phyloP scores from a whole-genome alignment of 2,329 filamentous ascomycete species.

The Xylaria sp. region DNA sequence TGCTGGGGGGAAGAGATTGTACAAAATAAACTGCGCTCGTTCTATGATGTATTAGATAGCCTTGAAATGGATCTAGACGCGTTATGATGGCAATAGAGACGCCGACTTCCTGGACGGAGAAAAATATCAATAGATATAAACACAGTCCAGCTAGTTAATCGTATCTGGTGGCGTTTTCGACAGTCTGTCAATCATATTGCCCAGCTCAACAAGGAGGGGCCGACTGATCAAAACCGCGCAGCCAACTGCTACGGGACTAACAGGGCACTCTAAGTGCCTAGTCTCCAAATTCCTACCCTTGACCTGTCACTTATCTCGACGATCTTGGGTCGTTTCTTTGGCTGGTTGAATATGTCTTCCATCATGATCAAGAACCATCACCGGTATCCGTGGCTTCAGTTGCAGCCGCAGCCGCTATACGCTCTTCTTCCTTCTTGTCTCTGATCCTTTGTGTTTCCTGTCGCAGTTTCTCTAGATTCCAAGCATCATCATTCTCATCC shows the following conservation, averaged over 20 bases:
- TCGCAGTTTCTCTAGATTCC: constrained; percentile 85
- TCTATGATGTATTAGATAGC: not conserved
- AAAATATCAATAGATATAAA: constrained; percentile 23
- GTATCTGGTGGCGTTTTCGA: constrained; percentile 29
- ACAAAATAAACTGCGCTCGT: constrained; percentile 3
- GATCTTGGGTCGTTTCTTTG: constrained; percentile 8
- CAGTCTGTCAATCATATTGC: constrained; percentile 35
- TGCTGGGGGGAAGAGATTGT: not conserved
- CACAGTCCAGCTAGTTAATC: constrained; percentile 29
- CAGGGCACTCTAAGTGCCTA: constrained; percentile 16
- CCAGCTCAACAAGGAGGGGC: constrained; percentile 40
- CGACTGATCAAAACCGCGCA: constrained; percentile 32
- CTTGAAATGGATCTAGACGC: not conserved
- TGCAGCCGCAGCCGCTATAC: constrained; percentile 55
- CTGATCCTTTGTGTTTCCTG: constrained; percentile 84
- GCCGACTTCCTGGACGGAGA: constrained; percentile 5
- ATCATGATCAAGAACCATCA: constrained; percentile 52
- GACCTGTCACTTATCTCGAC: constrained; percentile 39
- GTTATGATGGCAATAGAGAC: constrained; percentile 11
- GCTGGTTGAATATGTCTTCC: constrained; percentile 30
- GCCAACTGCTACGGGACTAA: constrained; percentile 28
- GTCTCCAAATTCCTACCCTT: constrained; percentile 28
- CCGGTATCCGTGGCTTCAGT: constrained; percentile 51
- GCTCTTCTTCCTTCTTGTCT: constrained; percentile 81
- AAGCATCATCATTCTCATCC: constrained; percentile 67